phyloP scores from a whole-genome alignment of 1,139 yeast genomes.

The Saccharomyces hybrid region DNA sequence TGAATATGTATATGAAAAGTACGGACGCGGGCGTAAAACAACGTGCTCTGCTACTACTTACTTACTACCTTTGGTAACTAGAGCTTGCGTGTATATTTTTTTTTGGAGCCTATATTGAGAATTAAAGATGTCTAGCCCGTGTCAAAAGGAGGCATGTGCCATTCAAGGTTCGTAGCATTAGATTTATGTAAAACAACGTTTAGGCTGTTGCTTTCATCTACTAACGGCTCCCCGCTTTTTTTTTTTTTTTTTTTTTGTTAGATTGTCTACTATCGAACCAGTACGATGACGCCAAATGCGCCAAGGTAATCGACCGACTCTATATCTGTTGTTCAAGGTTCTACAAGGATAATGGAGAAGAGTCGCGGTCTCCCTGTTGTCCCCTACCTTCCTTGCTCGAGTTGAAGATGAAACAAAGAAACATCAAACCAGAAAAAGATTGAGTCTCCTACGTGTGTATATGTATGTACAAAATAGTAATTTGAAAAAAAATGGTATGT shows the following conservation, averaged over 20 bases:
- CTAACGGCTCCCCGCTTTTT: background rate
- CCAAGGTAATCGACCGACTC: constrained; percentile 48
- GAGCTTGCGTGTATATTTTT: background rate
- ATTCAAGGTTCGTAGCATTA: constrained; percentile 43
- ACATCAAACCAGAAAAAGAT: background rate
- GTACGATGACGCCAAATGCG: constrained; percentile 58
- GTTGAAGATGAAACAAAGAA: constrained; percentile 52
- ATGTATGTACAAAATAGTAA: background rate
- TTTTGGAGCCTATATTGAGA: background rate
- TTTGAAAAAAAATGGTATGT: constrained; percentile 2
- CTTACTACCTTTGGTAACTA: background rate
- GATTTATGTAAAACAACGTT: no score
- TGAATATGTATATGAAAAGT: background rate
- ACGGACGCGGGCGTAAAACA: background rate
- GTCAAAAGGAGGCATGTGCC: constrained; percentile 63
- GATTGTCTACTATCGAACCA: constrained; percentile 47
- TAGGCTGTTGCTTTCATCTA: background rate
- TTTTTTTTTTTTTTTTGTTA: constrained; percentile 6
- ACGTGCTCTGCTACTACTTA: background rate
- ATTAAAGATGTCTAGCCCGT: constrained; percentile 32
- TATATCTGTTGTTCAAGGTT: constrained; percentile 55
- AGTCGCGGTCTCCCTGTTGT: constrained; percentile 57
- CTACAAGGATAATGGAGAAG: constrained; percentile 46
- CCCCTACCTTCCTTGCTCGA: constrained; percentile 51
- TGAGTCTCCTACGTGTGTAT: background rate